Base-by-base conservation (phyloP, 306 rosid genomes). In the Vachellia collinsii region DNA sequence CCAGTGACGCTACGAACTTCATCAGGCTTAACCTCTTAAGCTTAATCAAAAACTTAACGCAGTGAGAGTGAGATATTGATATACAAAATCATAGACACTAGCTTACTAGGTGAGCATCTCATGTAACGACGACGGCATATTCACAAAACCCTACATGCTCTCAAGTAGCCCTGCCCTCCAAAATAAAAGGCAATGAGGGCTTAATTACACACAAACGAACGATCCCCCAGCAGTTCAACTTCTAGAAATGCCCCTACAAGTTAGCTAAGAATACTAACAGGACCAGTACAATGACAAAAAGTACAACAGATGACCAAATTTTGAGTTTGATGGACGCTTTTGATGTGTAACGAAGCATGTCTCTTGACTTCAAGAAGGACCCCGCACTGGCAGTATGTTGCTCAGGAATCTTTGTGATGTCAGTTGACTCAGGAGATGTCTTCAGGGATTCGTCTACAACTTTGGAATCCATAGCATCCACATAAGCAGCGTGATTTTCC, bases 201-300 rank as follows among this genome's bases (percentile, higher is more conserved):
- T 65, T 51, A 72, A 42, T 71, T 68, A 84, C 77, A 65, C 46
- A 70, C 54, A 61, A 59, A 54, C 39, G 56, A 83, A 78, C 53
- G 41, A 78, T 61, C 80, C 50, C 80, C 85, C 79, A 75, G 44
- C 48, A 67, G 66, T 75, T 86, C 77, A 84, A 58, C 79, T 38
- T 78, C 85, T 75, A 85, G 82, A 71, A 29, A 77, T 76, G 83
- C 72, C 87, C 87, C 91, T 88, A 86, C 29, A 84, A 41, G 89
- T 86, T 79, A 74, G 80, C 89, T 78, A 86, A 80, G 69, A 89
- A 1, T 68, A 80, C 74, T 71, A 88, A 51, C 58, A 90, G 79
- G 22, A 80, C 81, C 51, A 87, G 13, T 6, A 75, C 72, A 74
- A 77, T 47, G 48, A 87, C 84, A 41, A 79, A 83, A 82, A 83